These are phyloP conservation scores for Chenopodium suecicum DNA, from an alignment of 148 eudicot genomes.

Conservation along the genomic window DNA sequence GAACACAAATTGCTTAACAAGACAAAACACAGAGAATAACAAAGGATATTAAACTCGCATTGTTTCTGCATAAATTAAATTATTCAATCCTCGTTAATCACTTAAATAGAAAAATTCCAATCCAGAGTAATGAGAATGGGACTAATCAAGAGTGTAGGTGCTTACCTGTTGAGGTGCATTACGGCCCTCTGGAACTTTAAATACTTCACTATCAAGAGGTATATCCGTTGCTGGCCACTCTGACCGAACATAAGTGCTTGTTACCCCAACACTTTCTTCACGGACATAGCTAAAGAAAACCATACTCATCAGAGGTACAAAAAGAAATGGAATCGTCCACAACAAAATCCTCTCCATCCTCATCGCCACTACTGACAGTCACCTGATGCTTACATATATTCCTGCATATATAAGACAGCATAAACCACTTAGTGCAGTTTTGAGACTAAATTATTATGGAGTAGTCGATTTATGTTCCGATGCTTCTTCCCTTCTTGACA, in stretches of 20 bases:
- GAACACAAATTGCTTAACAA: neutral
- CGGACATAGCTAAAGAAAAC: conserved; percentile 45
- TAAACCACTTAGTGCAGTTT: neutral
- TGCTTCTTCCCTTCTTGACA: neutral
- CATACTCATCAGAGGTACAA: conserved; percentile 27
- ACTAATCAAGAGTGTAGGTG: conserved; percentile 9
- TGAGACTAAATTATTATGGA: neutral
- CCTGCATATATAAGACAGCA: conserved; percentile 14
- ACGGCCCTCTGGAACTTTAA: conserved; percentile 72
- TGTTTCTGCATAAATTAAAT: conserved; percentile 1
- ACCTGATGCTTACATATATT: conserved; percentile 24
- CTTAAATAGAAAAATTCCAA: neutral
- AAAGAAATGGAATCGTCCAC: conserved; percentile 36
- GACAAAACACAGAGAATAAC: neutral
- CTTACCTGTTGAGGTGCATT: conserved; percentile 96
- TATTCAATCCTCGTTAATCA: neutral
- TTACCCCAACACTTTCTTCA: conserved; percentile 57
- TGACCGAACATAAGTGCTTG: conserved; percentile 68
- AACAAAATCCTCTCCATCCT: conserved; percentile 35
- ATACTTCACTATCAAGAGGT: conserved; percentile 74
- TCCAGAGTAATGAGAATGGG: neutral
- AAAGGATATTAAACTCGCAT: neutral
- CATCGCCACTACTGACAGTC: conserved; percentile 27
- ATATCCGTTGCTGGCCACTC: conserved; percentile 85
- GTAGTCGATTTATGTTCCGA: neutral